Evolutionary conservation across 1,139 yeast genomes (phyloP), one percentile per base, ranked within the genome.

Genomic region (Suhomyces terraborum): DNA sequence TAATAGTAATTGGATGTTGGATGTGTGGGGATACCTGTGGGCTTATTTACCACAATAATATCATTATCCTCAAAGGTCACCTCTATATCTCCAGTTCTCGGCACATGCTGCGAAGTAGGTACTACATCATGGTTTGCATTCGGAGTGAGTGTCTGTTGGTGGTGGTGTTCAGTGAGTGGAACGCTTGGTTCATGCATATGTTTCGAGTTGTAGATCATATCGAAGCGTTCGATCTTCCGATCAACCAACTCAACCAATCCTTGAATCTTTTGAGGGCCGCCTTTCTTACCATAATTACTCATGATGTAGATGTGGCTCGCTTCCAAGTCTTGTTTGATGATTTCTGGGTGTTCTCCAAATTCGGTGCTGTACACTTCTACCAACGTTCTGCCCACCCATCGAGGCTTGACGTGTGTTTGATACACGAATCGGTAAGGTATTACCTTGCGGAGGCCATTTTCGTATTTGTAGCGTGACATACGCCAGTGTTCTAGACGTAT

Each of bases 21-120:
- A 59, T 87, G 95, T 1, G 87, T 82, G 0, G 95, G 94, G 1
- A 86, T 66, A 0, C 95, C 95, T 8, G 79, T 66, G 0, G 95
- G 95, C 54, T 87, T 87, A 56, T 83, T 73, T 2, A 86, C 69
- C 14, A 87, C 88, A 3, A 87, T 45, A 1, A 79, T 40, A 4
- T 75, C 67, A 1, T 67, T 70, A 52, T 75, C 73, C 45, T 79
- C 75, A 51, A 57, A 64, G 0, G 84, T 54, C 0, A 80, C 31
- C 54, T 51, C 18, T 34, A 25, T 1, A 19, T 10, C 29, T 48
- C 54, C 32, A 42, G 43, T 14, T 42, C 34, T 24, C 12, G 28
- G 38, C 17, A 42, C 45, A 35, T n/a, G n/a, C n/a, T n/a, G n/a
- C n/a, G n/a, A n/a, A n/a, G n/a, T n/a, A n/a, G n/a, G n/a, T n/a